phyloP scores from a whole-genome alignment of 305 asterid genomes.

The Fraxinus xanthoxyloides region DNA sequence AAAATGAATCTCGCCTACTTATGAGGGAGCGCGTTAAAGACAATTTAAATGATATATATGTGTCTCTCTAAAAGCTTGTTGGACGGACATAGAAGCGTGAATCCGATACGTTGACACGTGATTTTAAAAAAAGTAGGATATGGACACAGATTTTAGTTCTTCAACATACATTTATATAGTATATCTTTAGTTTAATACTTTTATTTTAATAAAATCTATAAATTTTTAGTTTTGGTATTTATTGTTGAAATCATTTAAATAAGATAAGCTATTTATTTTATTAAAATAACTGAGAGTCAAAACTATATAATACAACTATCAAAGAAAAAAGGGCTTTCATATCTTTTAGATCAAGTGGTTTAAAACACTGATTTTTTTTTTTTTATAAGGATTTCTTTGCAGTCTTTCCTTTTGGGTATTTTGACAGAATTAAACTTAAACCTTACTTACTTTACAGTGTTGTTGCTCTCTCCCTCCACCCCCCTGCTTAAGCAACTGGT shows the following conservation, averaged over 20 bases:
- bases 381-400: background rate
- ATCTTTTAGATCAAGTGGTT: background rate
- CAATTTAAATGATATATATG: background rate
- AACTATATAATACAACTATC: background rate
- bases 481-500: background rate
- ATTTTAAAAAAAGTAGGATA: background rate
- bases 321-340: background rate
- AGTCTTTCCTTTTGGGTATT: background rate
- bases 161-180: background rate
- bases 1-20: background rate
- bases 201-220: background rate
- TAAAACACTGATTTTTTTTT: background rate
- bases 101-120: background rate
- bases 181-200: background rate
- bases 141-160: background rate
- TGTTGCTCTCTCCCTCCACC: background rate
- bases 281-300: background rate
- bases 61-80: background rate
- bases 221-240: background rate
- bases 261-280: background rate
- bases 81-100: background rate
- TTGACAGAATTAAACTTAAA: background rate
- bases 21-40: background rate
- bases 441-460: background rate
- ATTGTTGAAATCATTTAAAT: background rate